Percentiles rank a stretch among this genome's conserved stretches.
phyloP scores from a whole-genome alignment of 1,284 basidiomycete species.

The Anthracocystis walkeri region DNA sequence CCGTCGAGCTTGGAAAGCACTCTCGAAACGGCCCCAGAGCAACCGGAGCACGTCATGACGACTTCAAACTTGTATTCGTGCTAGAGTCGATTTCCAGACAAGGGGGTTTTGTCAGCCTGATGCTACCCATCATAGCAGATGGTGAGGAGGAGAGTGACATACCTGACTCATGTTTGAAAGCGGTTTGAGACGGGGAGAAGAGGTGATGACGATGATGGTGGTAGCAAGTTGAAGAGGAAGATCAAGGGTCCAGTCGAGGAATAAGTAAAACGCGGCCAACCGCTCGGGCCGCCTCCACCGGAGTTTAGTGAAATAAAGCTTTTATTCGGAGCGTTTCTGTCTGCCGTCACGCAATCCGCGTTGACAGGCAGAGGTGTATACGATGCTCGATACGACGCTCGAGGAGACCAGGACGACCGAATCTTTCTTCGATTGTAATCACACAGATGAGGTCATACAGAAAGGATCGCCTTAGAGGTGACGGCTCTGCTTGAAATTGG shows the following conservation, averaged over 20 bases:
- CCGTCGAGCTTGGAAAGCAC: conserved; percentile 80
- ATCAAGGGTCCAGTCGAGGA: conserved; percentile 3
- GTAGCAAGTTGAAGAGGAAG: not conserved
- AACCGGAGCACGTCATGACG: conserved; percentile 85
- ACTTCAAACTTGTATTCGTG: conserved; percentile 76
- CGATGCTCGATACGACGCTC: not conserved
- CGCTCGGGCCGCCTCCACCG: conserved; percentile 9
- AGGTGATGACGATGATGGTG: not conserved
- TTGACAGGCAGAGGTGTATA: not conserved
- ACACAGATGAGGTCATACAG: too few species aligned
- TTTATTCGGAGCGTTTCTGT: not conserved
- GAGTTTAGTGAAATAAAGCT: not conserved
- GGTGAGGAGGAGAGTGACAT: not conserved
- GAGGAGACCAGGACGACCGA: not conserved
- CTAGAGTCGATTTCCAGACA: conserved; percentile 6
- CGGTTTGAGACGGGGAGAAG: not conserved
- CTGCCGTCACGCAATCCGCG: not conserved
- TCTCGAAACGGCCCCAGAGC: conserved; percentile 81
- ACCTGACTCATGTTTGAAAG: not conserved
- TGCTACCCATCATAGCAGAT: too few species aligned
- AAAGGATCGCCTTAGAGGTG: too few species aligned
- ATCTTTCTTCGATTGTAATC: too few species aligned
- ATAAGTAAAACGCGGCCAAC: not conserved
- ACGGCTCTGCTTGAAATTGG: too few species aligned
- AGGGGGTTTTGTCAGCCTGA: too few species aligned